Conservation (phyloP, 768 basidiomycete genomes). For the Tulasnella sp. region DNA sequence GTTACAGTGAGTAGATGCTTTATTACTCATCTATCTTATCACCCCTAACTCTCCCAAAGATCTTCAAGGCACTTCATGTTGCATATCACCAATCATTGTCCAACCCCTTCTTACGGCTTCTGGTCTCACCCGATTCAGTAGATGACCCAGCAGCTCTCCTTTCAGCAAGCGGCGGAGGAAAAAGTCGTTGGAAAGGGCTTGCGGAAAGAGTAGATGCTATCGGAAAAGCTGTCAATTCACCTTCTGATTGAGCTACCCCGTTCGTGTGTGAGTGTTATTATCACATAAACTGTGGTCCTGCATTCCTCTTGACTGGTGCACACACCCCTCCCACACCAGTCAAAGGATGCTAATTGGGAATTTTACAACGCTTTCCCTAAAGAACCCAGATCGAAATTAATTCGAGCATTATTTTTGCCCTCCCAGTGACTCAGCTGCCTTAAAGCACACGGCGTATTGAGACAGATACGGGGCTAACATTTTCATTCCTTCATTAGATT, state of each 20-base stretch:
- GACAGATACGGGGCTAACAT: slow-evolving; percentile 87
- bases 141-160: slow-evolving; percentile 43
- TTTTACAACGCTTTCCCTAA: not conserved
- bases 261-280: no score
- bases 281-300: no score
- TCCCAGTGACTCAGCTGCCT: slow-evolving; percentile 72
- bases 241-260: no score
- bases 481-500: not conserved
- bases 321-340: no score
- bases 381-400: slow-evolving; percentile 46
- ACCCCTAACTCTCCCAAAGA: slow-evolving; percentile 31
- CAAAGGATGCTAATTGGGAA: no score
- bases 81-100: slow-evolving; percentile 72
- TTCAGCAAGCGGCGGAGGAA: slow-evolving; percentile 33
- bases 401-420: slow-evolving; percentile 39
- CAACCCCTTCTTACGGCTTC: slow-evolving; percentile 74
- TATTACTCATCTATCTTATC: not conserved
- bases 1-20: slow-evolving; percentile 40
- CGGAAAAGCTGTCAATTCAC: slow-evolving; percentile 41
- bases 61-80: slow-evolving; percentile 81
- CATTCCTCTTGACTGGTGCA: no score
- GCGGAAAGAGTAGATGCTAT: slow-evolving; percentile 63
- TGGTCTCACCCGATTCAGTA: slow-evolving; percentile 34
- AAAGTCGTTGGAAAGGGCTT: slow-evolving; percentile 49
- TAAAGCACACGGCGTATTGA: slow-evolving; percentile 47